Evolutionary conservation across 1,284 basidiomycete species (phyloP), one percentile per base, ranked within the genome.

Genomic region (Megacollybia platyphylla): DNA sequence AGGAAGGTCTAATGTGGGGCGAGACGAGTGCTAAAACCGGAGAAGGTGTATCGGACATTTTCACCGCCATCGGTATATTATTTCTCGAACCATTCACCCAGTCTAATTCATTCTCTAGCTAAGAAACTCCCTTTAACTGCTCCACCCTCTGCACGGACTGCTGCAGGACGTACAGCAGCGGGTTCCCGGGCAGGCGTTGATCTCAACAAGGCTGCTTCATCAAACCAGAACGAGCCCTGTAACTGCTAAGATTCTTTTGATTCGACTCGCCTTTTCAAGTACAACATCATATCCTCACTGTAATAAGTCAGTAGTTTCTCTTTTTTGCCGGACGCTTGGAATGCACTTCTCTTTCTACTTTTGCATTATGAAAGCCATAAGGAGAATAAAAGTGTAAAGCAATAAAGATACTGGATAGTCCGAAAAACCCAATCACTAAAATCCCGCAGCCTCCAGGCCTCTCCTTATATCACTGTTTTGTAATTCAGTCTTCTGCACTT

Each of bases 1-100:
- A 96, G 59, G 92, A 97, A 64, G 88, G 87, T 26, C 64, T 97
- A 44, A 83, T 97, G 76, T 97, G 94, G 83, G 79, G 81, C 44
- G 93, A 97, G 68, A 93, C 93, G 1, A 93, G 88, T 60, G 93
- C 93, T 40, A 97, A 97, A 76, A 73, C 80, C 28, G 90, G 92
- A 34, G 84, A 91, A 47, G 89, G 89, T 48, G 93, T 97, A 18
- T 64, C 80, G 41, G 87, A 89, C 45, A 80, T 94, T 53, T 97
- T 94, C 64, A 82, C 79, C 44, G 78, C 83, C 24, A 92, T 94
- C 51, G 87, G 86, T 87, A 49, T 46, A 77, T 62, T 9, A 26
- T 34, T 37, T 42, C 34, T 45, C 20, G 30, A 39, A 48, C 17
- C 10, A 34, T 44, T 41, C 27, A 37, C 39, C 45, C 40, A 45